Percentiles rank a stretch among this genome's conserved stretches.
Evolutionary conservation across 768 basidiomycete species (phyloP).

Genomic region (Brasilioporus rufonigricans): DNA sequence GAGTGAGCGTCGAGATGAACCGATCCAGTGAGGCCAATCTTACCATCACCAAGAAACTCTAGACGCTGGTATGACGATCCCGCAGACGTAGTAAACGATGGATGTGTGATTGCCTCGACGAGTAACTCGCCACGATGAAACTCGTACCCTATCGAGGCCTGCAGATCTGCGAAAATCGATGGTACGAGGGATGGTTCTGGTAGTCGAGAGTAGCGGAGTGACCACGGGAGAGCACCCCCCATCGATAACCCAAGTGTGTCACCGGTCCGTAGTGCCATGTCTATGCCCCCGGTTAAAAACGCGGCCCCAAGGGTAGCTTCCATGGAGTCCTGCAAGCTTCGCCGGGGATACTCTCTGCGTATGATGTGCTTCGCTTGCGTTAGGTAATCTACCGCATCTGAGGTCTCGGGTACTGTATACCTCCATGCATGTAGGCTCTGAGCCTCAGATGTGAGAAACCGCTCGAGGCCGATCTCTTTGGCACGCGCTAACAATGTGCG

Average conservation of each 20-base stretch:
- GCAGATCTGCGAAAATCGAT: constrained; percentile 50
- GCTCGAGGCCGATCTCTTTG: constrained; percentile 58
- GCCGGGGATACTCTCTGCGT: constrained; percentile 54
- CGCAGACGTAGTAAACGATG: constrained; percentile 58
- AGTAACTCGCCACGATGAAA: constrained; percentile 65
- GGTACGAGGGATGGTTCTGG: constrained; percentile 37
- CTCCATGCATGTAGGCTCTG: constrained; percentile 58
- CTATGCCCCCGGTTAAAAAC: constrained; percentile 69
- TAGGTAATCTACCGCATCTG: constrained; percentile 34
- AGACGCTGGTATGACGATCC: constrained; percentile 77
- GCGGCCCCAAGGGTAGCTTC: constrained; percentile 81
- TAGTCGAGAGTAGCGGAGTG: constrained; percentile 46
- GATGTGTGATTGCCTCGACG: constrained; percentile 82
- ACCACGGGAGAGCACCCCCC: constrained; percentile 72
- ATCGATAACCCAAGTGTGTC: constrained; percentile 65
- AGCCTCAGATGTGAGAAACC: constrained; percentile 60
- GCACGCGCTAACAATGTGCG: constrained; percentile 66
- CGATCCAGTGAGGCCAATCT: constrained; percentile 21
- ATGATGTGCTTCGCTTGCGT: constrained; percentile 29
- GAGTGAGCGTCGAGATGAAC: constrained; percentile 6
- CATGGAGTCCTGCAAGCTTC: constrained; percentile 85
- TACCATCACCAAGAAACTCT: constrained; percentile 90
- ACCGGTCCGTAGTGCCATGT: constrained; percentile 64
- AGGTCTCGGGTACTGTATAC: constrained; percentile 41
- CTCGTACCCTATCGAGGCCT: constrained; percentile 65